phyloP scores from a whole-genome alignment of 2,329 filamentous ascomycete species.

The Macrophomina tecta region DNA sequence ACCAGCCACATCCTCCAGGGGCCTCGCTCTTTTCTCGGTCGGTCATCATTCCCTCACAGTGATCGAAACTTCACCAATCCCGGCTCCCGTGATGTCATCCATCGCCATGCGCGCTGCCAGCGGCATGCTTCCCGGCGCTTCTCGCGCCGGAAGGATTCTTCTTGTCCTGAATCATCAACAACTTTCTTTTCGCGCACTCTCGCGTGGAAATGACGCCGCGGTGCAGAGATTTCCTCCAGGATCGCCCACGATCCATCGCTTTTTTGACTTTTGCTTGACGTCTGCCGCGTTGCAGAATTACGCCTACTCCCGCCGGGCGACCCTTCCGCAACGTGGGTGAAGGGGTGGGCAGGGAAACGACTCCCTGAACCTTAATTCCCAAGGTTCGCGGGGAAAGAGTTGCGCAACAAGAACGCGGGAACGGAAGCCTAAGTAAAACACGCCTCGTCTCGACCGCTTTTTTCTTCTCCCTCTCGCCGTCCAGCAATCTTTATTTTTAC shows the following conservation, averaged over 20 bases:
- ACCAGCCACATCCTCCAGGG: background rate
- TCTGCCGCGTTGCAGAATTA: constrained; percentile 3
- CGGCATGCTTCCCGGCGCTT: background rate
- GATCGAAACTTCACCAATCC: background rate
- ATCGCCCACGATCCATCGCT: background rate
- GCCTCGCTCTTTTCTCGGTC: constrained; percentile 7
- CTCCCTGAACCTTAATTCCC: background rate
- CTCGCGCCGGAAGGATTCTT: background rate
- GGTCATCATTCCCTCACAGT: background rate
- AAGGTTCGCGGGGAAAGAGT: background rate
- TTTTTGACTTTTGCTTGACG: background rate
- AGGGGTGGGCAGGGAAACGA: background rate
- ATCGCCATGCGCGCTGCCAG: constrained; percentile 8
- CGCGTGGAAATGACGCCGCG: constrained; percentile 7
- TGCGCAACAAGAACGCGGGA: no score
- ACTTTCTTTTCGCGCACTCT: background rate
- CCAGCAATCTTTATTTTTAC: background rate
- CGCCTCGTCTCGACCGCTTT: background rate
- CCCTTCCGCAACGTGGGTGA: background rate
- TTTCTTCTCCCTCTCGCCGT: background rate
- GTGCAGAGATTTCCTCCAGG: background rate
- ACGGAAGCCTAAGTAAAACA: background rate
- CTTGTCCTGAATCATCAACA: background rate
- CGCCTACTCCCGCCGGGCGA: background rate
- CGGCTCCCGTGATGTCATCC: background rate